phyloP scores from a whole-genome alignment of 2,329 filamentous ascomycete species.

The Colletotrichum tropicale region DNA sequence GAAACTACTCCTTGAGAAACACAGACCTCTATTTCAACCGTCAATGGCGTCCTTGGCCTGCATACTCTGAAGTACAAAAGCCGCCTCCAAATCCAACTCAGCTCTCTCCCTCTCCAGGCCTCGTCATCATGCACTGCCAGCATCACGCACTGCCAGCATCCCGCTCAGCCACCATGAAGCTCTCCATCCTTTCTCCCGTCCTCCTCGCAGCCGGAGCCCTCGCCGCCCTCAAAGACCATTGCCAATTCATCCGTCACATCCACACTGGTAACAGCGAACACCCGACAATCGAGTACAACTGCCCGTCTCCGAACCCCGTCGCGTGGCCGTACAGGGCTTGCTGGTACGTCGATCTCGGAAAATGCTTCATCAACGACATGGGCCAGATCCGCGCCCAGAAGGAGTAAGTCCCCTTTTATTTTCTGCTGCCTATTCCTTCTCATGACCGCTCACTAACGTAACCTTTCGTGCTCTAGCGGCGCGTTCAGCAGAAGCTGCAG shows the following conservation, averaged over 20 bases:
- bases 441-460: not conserved
- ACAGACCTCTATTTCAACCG: fast-evolving
- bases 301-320: not conserved
- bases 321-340: not conserved
- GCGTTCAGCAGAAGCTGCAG: not conserved
- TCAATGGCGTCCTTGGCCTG: not conserved
- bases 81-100: not conserved
- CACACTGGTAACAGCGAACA: not conserved
- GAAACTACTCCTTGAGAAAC: not conserved
- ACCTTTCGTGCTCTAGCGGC: not conserved
- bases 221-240: not conserved
- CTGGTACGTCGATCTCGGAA: not conserved
- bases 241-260: not conserved
- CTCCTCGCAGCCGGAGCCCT: not conserved
- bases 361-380: not conserved
- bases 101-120: not conserved
- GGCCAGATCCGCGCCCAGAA: not conserved
- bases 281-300: not conserved
- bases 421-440: not conserved
- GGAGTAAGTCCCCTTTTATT: not conserved
- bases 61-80: not conserved
- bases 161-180: not conserved
- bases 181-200: not conserved
- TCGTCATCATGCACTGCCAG: not conserved
- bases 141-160: not conserved